Base-by-base conservation (phyloP, 1,284 basidiomycete genomes). In the Bondarzewia mesenterica region DNA sequence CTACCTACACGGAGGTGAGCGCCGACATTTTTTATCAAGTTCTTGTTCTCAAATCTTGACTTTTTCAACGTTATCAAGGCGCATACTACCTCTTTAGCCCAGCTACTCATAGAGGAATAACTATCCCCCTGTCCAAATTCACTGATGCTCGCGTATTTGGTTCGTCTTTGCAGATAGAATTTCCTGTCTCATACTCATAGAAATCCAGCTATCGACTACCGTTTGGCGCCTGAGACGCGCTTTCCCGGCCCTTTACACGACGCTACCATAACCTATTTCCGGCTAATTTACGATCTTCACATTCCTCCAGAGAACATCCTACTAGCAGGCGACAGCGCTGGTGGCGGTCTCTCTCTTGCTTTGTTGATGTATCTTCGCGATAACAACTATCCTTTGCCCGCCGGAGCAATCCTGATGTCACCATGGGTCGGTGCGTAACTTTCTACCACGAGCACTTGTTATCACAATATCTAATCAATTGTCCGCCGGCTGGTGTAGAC, bases 241-340 rank as follows among this genome's bases (percentile, higher is more conserved):
- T 99, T 99, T 66, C 95, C 95, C 0, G 91, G 94, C 0, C 89
- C 93, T 22, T 74, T 99, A 6, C 91, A 96, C 60, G 96, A 99
- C 59, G 88, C 84, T 25, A 88, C 94, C 42, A 80, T 76, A 18
- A 88, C 86, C 1, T 99, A 95, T 63, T 76, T 98, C 55, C 77
- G 95, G 18, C 76, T 99, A 12, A 78, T 86, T 2, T 85, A 93
- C 47, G 92, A 97, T 55, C 78, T 99, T 35, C 82, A 85, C 42
- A 93, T 99, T 49, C 89, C 93, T 3, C 80, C 95, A 0, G 83
- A 90, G 64, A 94, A 94, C 58, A 89, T 96, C 52, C 72, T 94
- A 49, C 65, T 98, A 42, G 80, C 87, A 14, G 94, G 93, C 1
- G 95, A 98, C 63, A 93, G 89, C 52, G 95, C 94, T 4, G 95